phyloP scores from a whole-genome alignment of 1,139 yeast genomes.

The Meyerozyma smithsonii region DNA sequence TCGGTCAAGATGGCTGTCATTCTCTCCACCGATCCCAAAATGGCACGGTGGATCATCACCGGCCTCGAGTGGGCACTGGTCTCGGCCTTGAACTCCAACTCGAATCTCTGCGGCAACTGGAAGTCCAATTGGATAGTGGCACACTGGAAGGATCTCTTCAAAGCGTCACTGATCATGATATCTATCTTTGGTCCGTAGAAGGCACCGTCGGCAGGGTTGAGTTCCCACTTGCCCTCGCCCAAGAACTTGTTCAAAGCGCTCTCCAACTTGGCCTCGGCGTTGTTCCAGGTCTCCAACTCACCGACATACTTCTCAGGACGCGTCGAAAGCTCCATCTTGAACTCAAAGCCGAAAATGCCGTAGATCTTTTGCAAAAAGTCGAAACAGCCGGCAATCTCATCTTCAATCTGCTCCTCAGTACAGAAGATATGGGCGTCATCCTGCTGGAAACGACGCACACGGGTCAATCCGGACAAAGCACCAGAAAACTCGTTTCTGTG shows the following conservation, averaged over 20 bases:
- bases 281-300: constrained; percentile 79
- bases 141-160: constrained; percentile 94
- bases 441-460: constrained; percentile 97
- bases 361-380: constrained; percentile 77
- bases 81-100: constrained; percentile 77
- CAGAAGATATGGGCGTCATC: constrained; percentile 99
- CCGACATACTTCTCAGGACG: constrained; percentile 94
- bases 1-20: constrained; percentile 97
- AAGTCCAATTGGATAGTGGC: constrained; percentile 97
- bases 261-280: constrained; percentile 76
- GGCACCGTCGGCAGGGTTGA: constrained; percentile 97
- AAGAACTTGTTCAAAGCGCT: constrained; percentile 59
- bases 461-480: constrained; percentile 76
- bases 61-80: constrained; percentile 57
- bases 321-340: constrained; percentile 86
- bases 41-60: constrained; percentile 98
- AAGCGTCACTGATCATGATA: constrained; percentile 85
- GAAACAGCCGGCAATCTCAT: constrained; percentile 74
- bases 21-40: constrained; percentile 95
- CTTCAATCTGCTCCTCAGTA: constrained; percentile 78
- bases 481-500: constrained; percentile 97
- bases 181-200: constrained; percentile 99
- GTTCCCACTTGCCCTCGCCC: constrained; percentile 83
- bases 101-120: constrained; percentile 92
- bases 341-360: constrained; percentile 82